These are phyloP conservation scores for Ordospora colligata DNA, from an alignment of 371 early-diverging fungal genomes.

Conservation along the genomic window DNA sequence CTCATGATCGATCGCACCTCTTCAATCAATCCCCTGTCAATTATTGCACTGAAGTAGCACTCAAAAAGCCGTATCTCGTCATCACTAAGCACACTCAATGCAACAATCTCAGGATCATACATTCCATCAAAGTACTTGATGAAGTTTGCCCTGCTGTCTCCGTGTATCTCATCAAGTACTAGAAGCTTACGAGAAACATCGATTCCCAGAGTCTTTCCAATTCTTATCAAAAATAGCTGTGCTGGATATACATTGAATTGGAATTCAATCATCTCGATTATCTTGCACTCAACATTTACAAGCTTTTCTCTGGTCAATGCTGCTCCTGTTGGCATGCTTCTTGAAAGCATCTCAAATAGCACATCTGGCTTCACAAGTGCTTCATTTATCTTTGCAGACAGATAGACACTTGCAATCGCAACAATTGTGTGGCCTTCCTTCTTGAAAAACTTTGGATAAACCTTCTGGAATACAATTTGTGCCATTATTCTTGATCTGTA, in stretches of 20 bases:
- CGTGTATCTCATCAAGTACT: constrained; percentile 12
- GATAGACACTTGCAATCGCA: constrained; percentile 20
- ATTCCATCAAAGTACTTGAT: constrained; percentile 38
- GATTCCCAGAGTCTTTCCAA: constrained; percentile 7
- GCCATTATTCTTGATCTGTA: constrained; percentile 9
- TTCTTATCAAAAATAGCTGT: constrained; percentile 21
- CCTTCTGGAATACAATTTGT: constrained; percentile 33
- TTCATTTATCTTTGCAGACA: constrained; percentile 30
- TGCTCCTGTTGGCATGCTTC: background rate
- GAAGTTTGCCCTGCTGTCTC: constrained; percentile 30
- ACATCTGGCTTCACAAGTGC: constrained; percentile 20
- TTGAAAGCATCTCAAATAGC: background rate
- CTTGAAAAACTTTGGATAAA: constrained; percentile 32
- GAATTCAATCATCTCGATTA: constrained; percentile 25
- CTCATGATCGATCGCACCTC: constrained; percentile 8
- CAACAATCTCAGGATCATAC: constrained; percentile 31
- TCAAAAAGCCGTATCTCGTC: constrained; percentile 28
- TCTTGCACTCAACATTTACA: constrained; percentile 17
- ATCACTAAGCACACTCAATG: constrained; percentile 5
- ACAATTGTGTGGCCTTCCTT: constrained; percentile 27
- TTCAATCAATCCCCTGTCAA: constrained; percentile 4
- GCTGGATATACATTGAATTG: constrained; percentile 30
- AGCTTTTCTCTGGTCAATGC: background rate
- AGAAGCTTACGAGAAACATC: background rate
- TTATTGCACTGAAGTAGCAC: background rate